A percentile compares a stretch with the other conserved stretches of the same genome.
Evolutionary conservation across 139 green algal genomes (phyloP).

Genomic region (Chlamydomonas sp.): DNA sequence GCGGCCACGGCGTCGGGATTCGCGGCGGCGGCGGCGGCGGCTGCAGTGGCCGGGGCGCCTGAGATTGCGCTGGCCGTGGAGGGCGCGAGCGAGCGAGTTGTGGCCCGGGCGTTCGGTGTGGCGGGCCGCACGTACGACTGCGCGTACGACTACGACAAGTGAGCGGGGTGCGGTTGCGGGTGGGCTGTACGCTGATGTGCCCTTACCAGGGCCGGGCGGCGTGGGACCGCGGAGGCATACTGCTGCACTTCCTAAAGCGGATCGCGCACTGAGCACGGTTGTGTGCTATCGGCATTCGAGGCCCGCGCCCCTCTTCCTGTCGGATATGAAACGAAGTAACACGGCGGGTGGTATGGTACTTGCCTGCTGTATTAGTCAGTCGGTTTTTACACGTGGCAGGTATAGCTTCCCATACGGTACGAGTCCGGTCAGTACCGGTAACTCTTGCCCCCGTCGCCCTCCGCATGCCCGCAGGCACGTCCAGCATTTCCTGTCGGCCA

Average conservation of each 20-base stretch:
- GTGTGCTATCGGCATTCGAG: not conserved
- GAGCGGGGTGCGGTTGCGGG: not conserved
- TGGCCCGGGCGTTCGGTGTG: conserved; percentile 17
- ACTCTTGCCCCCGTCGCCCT: not conserved
- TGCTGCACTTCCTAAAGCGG: not conserved
- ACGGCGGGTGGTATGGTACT: not conserved
- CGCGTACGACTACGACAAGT: conserved; percentile 73
- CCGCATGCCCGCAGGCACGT: conserved; percentile 16
- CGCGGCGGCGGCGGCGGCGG: too few species aligned
- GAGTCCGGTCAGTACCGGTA: not conserved
- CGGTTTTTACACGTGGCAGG: not conserved
- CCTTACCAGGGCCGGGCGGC: not conserved
- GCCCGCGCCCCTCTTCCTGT: too few species aligned
- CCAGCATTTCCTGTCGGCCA: conserved; percentile 62
- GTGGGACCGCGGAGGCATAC: not conserved
- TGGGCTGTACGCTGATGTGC: too few species aligned
- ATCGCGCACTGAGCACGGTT: not conserved
- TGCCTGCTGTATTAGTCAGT: not conserved
- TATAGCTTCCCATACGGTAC: too few species aligned
- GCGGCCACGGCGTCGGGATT: too few species aligned
- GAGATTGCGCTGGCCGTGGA: too few species aligned
- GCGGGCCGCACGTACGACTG: conserved; percentile 78
- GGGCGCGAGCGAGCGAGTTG: not conserved
- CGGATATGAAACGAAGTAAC: not conserved
- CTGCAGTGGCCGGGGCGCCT: too few species aligned